Evolutionary conservation across 176 grass and related monocot genomes (phyloP).

Genomic region (Eremochloa ophiuroides): DNA sequence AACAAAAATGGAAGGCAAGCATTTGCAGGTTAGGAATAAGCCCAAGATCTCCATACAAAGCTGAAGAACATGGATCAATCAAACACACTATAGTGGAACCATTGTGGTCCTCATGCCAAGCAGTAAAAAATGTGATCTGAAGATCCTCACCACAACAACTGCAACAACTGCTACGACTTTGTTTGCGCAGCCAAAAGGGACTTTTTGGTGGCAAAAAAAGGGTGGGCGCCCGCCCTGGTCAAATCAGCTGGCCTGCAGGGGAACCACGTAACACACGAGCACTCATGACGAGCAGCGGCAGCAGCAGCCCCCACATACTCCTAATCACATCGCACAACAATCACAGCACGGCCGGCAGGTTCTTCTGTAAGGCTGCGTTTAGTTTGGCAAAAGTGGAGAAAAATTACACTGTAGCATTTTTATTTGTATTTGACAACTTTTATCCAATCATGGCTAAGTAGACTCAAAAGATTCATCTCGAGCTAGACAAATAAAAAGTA

Average conservation of each 20-base stretch:
- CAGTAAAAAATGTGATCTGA: background rate
- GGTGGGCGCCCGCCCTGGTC: slow-evolving; percentile 16
- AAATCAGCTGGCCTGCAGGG: slow-evolving; percentile 37
- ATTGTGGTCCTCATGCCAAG: background rate
- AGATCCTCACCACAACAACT: slow-evolving; percentile 27
- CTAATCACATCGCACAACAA: slow-evolving; percentile 12
- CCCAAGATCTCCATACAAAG: slow-evolving; percentile 28
- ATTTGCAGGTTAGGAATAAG: background rate
- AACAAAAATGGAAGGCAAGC: background rate
- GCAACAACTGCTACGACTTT: slow-evolving; percentile 22
- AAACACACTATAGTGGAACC: background rate
- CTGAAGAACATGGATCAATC: slow-evolving; percentile 7
- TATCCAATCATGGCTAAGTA: too few relatives aligned
- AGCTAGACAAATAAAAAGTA: too few relatives aligned
- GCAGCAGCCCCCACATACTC: background rate
- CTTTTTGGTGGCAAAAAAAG: slow-evolving; percentile 36
- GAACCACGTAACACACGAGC: slow-evolving; percentile 27
- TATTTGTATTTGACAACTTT: too few relatives aligned
- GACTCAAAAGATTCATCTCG: too few relatives aligned
- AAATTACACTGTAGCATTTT: too few relatives aligned
- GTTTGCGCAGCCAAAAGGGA: slow-evolving; percentile 35
- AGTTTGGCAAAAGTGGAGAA: too few relatives aligned
- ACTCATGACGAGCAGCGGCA: background rate
- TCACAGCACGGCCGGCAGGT: background rate
- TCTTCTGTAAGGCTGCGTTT: too few relatives aligned